Evolutionary conservation across 306 rosid species (phyloP).

Genomic region (Castanea crenata): DNA sequence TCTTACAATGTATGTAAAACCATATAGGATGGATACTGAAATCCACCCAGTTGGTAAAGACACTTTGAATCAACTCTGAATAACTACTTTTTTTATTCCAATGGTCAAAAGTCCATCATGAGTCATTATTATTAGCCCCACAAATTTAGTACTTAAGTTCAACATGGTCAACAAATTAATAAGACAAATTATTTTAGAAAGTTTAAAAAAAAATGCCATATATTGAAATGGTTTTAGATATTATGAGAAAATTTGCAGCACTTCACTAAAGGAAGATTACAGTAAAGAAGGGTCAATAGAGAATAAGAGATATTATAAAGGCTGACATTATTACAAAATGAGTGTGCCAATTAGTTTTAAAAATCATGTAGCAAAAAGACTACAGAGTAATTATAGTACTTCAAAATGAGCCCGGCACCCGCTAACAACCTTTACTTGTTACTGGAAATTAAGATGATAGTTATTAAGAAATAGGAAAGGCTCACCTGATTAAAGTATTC

Average conservation of each 20-base stretch:
- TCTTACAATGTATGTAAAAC: not conserved
- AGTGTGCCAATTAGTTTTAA: not conserved
- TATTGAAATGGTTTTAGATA: not conserved
- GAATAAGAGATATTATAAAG: too few species aligned
- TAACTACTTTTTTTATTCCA: not conserved
- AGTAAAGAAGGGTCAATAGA: too few species aligned
- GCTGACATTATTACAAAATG: too few species aligned
- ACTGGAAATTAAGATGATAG: not conserved
- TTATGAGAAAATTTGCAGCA: not conserved
- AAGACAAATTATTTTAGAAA: not conserved
- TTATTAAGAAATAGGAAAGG: not conserved
- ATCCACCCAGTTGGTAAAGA: not conserved
- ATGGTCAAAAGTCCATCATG: not conserved
- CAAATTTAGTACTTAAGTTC: not conserved
- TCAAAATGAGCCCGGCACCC: not conserved
- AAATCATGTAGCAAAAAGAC: not conserved
- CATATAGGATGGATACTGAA: not conserved
- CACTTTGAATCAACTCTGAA: not conserved
- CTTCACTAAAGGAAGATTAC: too few species aligned
- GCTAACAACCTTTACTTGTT: not conserved
- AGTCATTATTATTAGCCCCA: not conserved
- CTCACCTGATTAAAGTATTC: constrained; percentile 82
- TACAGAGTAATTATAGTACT: not conserved
- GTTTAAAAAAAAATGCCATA: not conserved
- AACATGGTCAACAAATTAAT: not conserved